Conservation (phyloP, 1,139 yeast genomes). For the Zygosaccharomyces sapae region DNA sequence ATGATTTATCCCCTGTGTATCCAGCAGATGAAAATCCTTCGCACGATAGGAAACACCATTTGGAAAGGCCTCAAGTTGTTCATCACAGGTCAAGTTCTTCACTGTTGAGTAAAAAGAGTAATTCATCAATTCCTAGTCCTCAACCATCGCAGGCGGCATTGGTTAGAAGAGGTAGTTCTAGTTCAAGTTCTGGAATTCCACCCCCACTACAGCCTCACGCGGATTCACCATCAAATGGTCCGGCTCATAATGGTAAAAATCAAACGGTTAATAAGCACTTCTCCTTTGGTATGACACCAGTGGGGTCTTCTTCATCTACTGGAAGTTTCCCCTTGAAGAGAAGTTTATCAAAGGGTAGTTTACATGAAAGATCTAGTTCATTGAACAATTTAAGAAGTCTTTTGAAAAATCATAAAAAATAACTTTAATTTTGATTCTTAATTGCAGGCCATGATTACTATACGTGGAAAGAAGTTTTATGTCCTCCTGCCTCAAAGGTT, state of each 20-base stretch:
- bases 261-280: conserved; percentile 23
- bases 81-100: conserved; percentile 22
- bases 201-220: conserved; percentile 14
- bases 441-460: background rate
- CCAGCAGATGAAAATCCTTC: conserved; percentile 33
- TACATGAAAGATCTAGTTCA: conserved; percentile 19
- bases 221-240: conserved; percentile 7
- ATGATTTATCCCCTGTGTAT: conserved; percentile 60
- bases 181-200: conserved; percentile 23
- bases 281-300: conserved; percentile 30
- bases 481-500: background rate
- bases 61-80: conserved; percentile 23
- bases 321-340: conserved; percentile 13
- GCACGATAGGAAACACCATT: conserved; percentile 5
- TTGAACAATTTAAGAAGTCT: conserved; percentile 21
- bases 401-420: conserved; percentile 18
- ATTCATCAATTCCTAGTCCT: conserved; percentile 13
- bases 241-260: conserved; percentile 14
- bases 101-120: conserved; percentile 16
- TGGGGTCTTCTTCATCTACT: conserved; percentile 15
- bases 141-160: conserved; percentile 19
- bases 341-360: conserved; percentile 9
- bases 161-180: conserved; percentile 26
- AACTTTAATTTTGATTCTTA: background rate
- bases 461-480: background rate